Conservation (phyloP, 169 alveolate species). For the Eimeria maxima region DNA sequence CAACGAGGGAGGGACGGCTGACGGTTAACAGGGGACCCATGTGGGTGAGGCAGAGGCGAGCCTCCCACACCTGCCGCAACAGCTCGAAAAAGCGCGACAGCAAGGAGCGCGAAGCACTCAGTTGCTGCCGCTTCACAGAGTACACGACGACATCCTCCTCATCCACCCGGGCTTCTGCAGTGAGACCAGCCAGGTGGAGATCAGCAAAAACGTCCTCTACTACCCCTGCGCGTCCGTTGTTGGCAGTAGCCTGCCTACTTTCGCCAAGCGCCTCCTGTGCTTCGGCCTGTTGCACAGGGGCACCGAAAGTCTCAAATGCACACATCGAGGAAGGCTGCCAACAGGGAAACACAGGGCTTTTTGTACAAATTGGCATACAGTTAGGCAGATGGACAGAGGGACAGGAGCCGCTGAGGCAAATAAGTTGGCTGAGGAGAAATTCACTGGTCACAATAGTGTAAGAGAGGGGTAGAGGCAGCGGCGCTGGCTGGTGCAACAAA, state of each 20-base stretch:
- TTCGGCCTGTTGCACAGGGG: neutral
- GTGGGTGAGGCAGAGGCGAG: constrained; percentile 69
- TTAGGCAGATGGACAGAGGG: neutral
- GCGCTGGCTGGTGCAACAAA: neutral
- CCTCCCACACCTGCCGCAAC: constrained; percentile 62
- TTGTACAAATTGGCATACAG: neutral
- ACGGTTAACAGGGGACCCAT: neutral
- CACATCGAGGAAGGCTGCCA: neutral
- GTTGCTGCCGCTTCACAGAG: constrained; percentile 11
- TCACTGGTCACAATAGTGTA: neutral
- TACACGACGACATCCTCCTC: constrained; percentile 61
- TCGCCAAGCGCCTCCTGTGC: neutral
- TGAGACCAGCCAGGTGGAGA: constrained; percentile 37
- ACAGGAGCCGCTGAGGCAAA: neutral
- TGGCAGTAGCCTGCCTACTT: neutral
- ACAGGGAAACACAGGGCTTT: neutral
- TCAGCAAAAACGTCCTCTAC: constrained; percentile 20
- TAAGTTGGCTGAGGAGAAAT: neutral
- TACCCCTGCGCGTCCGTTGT: neutral
- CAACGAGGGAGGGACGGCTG: constrained; percentile 40
- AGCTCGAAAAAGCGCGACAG: constrained; percentile 25
- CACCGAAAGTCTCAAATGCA: neutral
- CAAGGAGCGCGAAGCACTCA: neutral
- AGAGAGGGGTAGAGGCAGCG: neutral
- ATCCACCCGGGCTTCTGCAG: constrained; percentile 14